Conservation (phyloP, 139 green algal genomes). For the Micromonas pusilla region DNA sequence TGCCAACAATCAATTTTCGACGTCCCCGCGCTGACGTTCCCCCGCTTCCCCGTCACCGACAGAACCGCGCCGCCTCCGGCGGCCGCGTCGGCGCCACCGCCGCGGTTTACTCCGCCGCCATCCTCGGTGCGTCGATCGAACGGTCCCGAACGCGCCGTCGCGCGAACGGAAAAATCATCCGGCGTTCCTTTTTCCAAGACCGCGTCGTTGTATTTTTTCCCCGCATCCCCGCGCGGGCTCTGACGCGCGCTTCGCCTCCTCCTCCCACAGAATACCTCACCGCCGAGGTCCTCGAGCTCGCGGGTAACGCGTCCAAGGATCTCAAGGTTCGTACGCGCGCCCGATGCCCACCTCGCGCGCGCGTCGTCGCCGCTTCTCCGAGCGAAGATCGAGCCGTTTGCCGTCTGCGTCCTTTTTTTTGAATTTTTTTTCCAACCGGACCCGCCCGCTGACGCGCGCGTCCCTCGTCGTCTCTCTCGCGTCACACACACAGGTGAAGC, state of each 20-base stretch:
- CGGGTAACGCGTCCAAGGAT: conserved; percentile 98
- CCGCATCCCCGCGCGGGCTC: neutral
- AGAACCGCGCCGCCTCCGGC: conserved; percentile 80
- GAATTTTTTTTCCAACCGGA: neutral
- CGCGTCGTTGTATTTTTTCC: conserved; percentile 3
- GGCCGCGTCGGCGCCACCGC: conserved; percentile 94
- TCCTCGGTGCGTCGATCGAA: conserved; percentile 63
- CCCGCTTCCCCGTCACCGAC: conserved; percentile 28
- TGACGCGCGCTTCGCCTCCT: neutral
- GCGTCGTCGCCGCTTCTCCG: neutral
- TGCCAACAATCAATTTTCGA: neutral
- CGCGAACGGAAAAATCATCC: neutral
- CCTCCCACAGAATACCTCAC: conserved; percentile 70
- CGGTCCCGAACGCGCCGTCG: neutral
- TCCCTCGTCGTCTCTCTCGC: neutral
- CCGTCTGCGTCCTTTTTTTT: too few relatives aligned
- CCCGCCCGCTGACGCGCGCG: neutral
- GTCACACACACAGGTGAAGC: conserved; percentile 98
- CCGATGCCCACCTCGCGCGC: neutral
- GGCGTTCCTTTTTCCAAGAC: neutral
- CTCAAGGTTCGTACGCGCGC: conserved; percentile 67
- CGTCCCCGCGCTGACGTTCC: neutral
- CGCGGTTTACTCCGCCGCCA: conserved; percentile 95
- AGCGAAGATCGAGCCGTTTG: too few relatives aligned
- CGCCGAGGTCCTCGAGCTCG: conserved; percentile 96